These are phyloP conservation scores for Laetiporus sulphureus DNA, from an alignment of 1,284 basidiomycete genomes.

Conservation along the genomic window DNA sequence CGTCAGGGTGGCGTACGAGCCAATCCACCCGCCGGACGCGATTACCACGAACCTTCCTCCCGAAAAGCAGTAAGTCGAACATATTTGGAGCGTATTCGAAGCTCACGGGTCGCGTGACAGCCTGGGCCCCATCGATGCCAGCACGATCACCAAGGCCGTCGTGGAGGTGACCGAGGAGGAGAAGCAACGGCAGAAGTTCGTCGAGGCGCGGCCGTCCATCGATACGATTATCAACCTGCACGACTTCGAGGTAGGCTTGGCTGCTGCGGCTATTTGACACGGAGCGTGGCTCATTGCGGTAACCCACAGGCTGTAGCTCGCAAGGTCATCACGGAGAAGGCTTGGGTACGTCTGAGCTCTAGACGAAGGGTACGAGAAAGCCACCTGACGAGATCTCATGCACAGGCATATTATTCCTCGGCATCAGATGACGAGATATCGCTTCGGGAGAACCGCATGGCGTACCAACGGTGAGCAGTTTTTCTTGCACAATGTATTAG, in stretches of 20 bases:
- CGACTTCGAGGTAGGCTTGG: slow-evolving; percentile 60
- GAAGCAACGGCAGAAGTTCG: slow-evolving; percentile 31
- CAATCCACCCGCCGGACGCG: slow-evolving; percentile 59
- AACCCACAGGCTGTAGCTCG: slow-evolving; percentile 39
- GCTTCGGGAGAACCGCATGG: slow-evolving; percentile 61
- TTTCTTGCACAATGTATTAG: not conserved
- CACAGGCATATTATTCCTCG: slow-evolving; percentile 62
- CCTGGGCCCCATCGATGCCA: slow-evolving; percentile 44
- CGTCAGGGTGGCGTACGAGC: slow-evolving; percentile 47
- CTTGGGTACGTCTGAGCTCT: slow-evolving; percentile 23
- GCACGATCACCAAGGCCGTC: slow-evolving; percentile 36
- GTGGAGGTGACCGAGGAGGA: slow-evolving; percentile 40
- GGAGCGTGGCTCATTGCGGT: too few species aligned
- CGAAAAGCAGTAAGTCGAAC: slow-evolving; percentile 33
- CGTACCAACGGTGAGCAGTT: slow-evolving; percentile 54
- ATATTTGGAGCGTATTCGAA: too few species aligned
- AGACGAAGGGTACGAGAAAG: too few species aligned
- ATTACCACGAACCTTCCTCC: slow-evolving; percentile 54
- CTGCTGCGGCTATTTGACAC: too few species aligned
- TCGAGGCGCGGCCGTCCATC: slow-evolving; percentile 42
- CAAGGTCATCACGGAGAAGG: slow-evolving; percentile 45
- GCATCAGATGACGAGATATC: slow-evolving; percentile 65
- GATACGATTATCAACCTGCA: slow-evolving; percentile 61
- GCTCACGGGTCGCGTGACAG: slow-evolving; percentile 18
- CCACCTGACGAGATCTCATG: not conserved